Conservation (phyloP, 805 yeast genomes). For the Kluyveromyces nonfermentans region DNA sequence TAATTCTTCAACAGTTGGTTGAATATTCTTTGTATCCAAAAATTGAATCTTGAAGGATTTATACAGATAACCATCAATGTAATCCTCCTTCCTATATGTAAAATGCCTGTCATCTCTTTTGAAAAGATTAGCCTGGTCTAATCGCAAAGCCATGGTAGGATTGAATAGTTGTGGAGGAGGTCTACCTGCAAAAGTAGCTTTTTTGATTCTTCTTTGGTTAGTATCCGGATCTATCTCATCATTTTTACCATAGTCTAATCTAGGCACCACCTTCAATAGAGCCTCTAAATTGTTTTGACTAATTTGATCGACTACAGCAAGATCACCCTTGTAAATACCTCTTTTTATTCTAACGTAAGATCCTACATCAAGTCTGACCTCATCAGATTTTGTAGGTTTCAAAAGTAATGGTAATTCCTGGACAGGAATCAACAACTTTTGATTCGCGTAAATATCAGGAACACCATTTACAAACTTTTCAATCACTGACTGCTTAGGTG, state of each 20-base stretch:
- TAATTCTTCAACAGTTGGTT: slow-evolving; percentile 82
- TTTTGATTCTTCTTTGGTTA: slow-evolving; percentile 40
- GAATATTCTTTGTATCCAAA: slow-evolving; percentile 71
- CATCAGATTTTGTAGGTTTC: slow-evolving; percentile 81
- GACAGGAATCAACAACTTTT: slow-evolving; percentile 84
- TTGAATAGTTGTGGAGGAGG: slow-evolving; percentile 83
- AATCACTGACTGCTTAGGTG: slow-evolving; percentile 86
- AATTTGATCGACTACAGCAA: slow-evolving; percentile 86
- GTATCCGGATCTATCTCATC: slow-evolving; percentile 43
- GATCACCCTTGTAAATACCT: slow-evolving; percentile 86
- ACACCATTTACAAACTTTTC: slow-evolving; percentile 82
- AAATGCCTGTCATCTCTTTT: slow-evolving; percentile 58
- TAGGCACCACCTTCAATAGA: slow-evolving; percentile 85
- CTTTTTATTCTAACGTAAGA: slow-evolving; percentile 83
- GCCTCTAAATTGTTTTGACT: slow-evolving; percentile 94
- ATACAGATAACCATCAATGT: slow-evolving; percentile 75
- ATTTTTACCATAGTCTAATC: slow-evolving; percentile 79
- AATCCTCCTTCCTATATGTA: slow-evolving; percentile 79
- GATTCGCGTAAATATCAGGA: slow-evolving; percentile 68
- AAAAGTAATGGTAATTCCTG: slow-evolving; percentile 89
- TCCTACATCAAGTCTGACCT: slow-evolving; percentile 83
- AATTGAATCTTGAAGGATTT: slow-evolving; percentile 81
- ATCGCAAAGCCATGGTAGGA: slow-evolving; percentile 78
- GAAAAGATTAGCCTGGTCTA: slow-evolving; percentile 66
- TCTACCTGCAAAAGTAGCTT: slow-evolving; percentile 51